A percentile compares a stretch with the other conserved stretches of the same genome.
These are phyloP conservation scores for Pythium sukuiense DNA, from an alignment of 352 stramenopile species.

Conservation along the genomic window DNA sequence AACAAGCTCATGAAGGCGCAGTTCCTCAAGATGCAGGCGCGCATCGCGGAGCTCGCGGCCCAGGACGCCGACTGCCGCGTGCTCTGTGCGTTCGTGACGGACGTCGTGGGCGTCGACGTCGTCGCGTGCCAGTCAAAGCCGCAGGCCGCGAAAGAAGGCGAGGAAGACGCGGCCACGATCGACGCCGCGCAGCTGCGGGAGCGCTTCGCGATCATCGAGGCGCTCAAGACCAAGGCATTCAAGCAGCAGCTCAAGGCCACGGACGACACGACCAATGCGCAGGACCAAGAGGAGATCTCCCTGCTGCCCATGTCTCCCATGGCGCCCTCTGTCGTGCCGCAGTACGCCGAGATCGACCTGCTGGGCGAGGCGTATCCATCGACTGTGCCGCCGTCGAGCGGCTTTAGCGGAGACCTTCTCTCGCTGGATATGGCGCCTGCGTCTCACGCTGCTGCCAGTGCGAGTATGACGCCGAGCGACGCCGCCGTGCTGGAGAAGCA, in stretches of 20 bases:
- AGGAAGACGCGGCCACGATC: slow-evolving; percentile 33
- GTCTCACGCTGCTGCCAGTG: neutral
- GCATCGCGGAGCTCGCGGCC: slow-evolving; percentile 35
- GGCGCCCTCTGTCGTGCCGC: slow-evolving; percentile 12
- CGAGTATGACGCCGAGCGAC: slow-evolving; percentile 1
- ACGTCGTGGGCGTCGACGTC: slow-evolving; percentile 74
- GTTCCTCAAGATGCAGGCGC: slow-evolving; percentile 75
- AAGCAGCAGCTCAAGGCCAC: slow-evolving; percentile 26
- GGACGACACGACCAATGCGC: slow-evolving; percentile 12
- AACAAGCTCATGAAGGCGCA: slow-evolving; percentile 88
- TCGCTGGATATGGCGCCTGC: slow-evolving; percentile 15
- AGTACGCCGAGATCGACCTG: slow-evolving; percentile 66
- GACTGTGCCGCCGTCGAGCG: neutral
- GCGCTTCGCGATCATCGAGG: slow-evolving; percentile 47
- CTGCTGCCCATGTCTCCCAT: slow-evolving; percentile 49
- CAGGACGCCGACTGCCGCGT: slow-evolving; percentile 50
- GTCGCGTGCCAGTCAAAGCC: slow-evolving; percentile 37
- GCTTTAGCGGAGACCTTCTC: slow-evolving; percentile 22
- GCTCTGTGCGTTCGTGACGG: slow-evolving; percentile 53
- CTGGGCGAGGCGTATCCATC: slow-evolving; percentile 26
- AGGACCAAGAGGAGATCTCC: slow-evolving; percentile 31
- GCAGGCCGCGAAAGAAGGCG: slow-evolving; percentile 6
- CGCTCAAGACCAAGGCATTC: slow-evolving; percentile 45
- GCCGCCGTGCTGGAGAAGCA: slow-evolving; percentile 25
- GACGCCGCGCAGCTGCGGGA: slow-evolving; percentile 46